These are phyloP conservation scores for Aurinia saxatilis DNA, from an alignment of 345 rosid species.

Conservation along the genomic window DNA sequence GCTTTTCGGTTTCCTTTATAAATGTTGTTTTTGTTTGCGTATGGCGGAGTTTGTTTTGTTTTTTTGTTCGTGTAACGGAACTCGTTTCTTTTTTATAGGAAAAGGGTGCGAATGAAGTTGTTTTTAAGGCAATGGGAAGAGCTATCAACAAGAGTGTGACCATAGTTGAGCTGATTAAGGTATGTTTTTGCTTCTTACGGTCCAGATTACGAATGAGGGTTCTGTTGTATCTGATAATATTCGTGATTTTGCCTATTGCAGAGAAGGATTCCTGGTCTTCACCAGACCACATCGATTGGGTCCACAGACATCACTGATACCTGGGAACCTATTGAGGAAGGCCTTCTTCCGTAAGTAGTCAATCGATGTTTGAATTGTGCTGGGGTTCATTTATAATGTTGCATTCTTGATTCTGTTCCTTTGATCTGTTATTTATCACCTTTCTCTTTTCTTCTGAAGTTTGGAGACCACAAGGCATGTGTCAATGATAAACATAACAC, in stretches of 20 bases:
- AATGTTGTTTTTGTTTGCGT: not conserved
- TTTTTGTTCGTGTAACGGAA: not conserved
- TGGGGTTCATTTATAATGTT: not conserved
- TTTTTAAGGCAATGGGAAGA: constrained; percentile 97
- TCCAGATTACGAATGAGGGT: not conserved
- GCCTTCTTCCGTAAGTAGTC: constrained; percentile 76
- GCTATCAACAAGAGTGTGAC: constrained; percentile 95
- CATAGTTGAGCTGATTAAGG: constrained; percentile 90
- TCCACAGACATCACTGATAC: constrained; percentile 87
- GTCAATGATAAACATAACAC: constrained; percentile 81
- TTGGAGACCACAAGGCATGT: constrained; percentile 96
- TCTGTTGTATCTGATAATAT: constrained; percentile 18
- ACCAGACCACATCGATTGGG: constrained; percentile 81
- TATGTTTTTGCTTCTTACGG: constrained; percentile 3
- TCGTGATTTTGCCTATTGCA: constrained; percentile 22
- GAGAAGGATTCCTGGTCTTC: constrained; percentile 94
- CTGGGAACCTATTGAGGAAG: constrained; percentile 97
- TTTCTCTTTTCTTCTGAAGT: constrained; percentile 21
- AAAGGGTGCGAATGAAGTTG: constrained; percentile 63
- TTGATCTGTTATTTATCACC: not conserved
- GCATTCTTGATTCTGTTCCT: not conserved
- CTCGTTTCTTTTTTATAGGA: constrained; percentile 36
- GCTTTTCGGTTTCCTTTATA: not conserved
- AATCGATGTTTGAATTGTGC: not conserved
- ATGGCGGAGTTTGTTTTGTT: not conserved